These are phyloP conservation scores for Fagopyrum tataricum DNA, from an alignment of 148 eudicot species.

Conservation along the genomic window DNA sequence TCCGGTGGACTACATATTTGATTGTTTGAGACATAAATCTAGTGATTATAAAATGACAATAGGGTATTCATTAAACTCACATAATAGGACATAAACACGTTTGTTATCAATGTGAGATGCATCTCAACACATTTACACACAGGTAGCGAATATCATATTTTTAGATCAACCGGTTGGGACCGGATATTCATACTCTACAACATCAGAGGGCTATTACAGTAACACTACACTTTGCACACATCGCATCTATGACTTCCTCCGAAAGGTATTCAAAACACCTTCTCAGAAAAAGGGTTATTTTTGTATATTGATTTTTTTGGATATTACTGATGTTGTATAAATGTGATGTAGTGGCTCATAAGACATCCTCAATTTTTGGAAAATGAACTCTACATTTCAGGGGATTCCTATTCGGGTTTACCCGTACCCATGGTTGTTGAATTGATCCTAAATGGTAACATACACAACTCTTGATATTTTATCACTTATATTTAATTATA, in stretches of 20 bases:
- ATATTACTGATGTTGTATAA: neutral
- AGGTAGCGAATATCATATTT: slow-evolving; percentile 24
- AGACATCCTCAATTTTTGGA: slow-evolving; percentile 21
- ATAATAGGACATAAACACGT: too few species aligned
- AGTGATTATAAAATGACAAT: too few species aligned
- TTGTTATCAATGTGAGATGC: too few species aligned
- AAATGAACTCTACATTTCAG: slow-evolving; percentile 26
- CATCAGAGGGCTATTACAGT: slow-evolving; percentile 12
- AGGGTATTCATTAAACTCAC: too few species aligned
- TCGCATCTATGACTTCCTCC: slow-evolving; percentile 14
- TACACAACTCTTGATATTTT: neutral
- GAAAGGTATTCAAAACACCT: slow-evolving; percentile 15
- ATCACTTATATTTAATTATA: too few species aligned
- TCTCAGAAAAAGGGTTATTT: neutral
- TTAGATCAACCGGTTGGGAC: slow-evolving; percentile 22
- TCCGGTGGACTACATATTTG: neutral
- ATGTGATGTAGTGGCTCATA: slow-evolving; percentile 24
- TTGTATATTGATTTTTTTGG: too few species aligned
- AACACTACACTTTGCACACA: slow-evolving; percentile 9
- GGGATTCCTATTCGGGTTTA: slow-evolving; percentile 30
- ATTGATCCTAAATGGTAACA: slow-evolving; percentile 23
- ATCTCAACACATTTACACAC: neutral
- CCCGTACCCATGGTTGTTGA: slow-evolving; percentile 27
- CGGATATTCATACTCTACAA: slow-evolving; percentile 25
- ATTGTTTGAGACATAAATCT: neutral